phyloP scores from a whole-genome alignment of 2,329 filamentous ascomycete genomes.

The Fusarium dimerum region DNA sequence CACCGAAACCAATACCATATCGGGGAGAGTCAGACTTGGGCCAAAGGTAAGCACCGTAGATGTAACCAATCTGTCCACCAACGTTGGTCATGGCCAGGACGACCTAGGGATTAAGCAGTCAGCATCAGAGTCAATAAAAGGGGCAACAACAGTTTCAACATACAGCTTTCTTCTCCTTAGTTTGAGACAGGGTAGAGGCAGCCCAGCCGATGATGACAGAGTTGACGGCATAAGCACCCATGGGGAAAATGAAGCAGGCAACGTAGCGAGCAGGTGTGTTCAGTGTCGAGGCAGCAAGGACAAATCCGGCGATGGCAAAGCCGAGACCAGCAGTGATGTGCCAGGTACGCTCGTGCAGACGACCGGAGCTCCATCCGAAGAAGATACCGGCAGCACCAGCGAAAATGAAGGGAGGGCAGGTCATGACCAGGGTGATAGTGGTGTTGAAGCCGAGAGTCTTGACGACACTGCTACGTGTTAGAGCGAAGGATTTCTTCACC shows the following conservation, averaged over 20 bases:
- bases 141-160: neutral
- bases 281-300: constrained; percentile 39
- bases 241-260: constrained; percentile 44
- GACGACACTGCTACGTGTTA: constrained; percentile 38
- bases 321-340: constrained; percentile 48
- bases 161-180: constrained; percentile 50
- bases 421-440: constrained; percentile 53
- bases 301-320: constrained; percentile 44
- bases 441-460: constrained; percentile 49
- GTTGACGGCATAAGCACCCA: constrained; percentile 47
- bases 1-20: constrained; percentile 46
- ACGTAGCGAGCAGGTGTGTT: constrained; percentile 43
- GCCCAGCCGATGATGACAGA: constrained; percentile 50
- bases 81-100: constrained; percentile 51
- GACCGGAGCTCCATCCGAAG: constrained; percentile 51
- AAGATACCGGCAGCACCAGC: constrained; percentile 48
- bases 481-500: neutral
- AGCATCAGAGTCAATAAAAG: neutral
- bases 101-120: constrained; percentile 12
- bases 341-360: constrained; percentile 50
- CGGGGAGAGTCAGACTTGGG: constrained; percentile 45
- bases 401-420: constrained; percentile 53
- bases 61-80: constrained; percentile 46
- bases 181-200: constrained; percentile 45
- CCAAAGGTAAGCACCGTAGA: constrained; percentile 54